These are phyloP conservation scores for Peltaster fructicola DNA, from an alignment of 2,329 filamentous ascomycete species.

Conservation along the genomic window DNA sequence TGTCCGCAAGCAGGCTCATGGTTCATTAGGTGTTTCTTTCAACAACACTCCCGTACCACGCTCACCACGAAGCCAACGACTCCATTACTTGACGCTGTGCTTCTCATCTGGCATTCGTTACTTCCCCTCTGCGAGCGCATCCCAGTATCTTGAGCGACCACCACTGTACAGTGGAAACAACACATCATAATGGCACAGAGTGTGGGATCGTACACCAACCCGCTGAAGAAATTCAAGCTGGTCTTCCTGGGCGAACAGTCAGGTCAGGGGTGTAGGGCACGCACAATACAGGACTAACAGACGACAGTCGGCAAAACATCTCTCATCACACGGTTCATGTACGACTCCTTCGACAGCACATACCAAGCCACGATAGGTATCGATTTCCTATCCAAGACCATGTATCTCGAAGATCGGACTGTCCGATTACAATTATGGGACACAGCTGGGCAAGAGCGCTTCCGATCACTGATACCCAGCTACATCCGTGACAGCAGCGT, in stretches of 20 bases:
- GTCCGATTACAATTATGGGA: conserved; percentile 97
- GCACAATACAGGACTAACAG: background rate
- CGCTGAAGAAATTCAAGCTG: conserved; percentile 99
- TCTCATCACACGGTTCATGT: conserved; percentile 98
- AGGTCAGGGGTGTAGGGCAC: conserved; percentile 41
- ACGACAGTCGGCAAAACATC: conserved; percentile 86
- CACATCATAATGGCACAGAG: conserved; percentile 54
- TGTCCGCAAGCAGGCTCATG: too few species aligned
- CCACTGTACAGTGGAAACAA: too few species aligned
- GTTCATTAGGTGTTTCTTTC: too few species aligned
- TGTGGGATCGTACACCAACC: conserved; percentile 88
- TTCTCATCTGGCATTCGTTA: too few species aligned
- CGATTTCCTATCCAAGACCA: conserved; percentile 98
- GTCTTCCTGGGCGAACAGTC: conserved; percentile 98
- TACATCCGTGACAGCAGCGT: conserved; percentile 98
- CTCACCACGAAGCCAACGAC: background rate
- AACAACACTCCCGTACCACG: too few species aligned
- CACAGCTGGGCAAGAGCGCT: conserved; percentile 92
- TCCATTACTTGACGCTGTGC: too few species aligned
- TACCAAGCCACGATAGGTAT: conserved; percentile 99
- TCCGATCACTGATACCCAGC: conserved; percentile 89
- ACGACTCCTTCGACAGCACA: conserved; percentile 99
- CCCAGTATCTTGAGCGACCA: too few species aligned
- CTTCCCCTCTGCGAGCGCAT: too few species aligned
- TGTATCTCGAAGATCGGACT: conserved; percentile 98